phyloP scores from a whole-genome alignment of 805 yeast species.

The Diddensiella santjacobensis region DNA sequence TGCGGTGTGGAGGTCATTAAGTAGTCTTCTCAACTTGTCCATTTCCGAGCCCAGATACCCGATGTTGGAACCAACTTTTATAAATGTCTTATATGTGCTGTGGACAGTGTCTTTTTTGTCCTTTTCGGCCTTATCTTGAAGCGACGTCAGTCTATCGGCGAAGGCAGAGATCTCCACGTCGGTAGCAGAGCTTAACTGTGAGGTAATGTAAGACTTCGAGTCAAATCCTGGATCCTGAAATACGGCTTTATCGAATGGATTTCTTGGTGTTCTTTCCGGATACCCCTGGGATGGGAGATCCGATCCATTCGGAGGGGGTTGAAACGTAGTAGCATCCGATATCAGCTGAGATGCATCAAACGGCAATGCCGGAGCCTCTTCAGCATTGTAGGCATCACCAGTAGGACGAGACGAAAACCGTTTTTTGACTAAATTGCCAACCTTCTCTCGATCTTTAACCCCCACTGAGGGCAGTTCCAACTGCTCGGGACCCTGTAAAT shows the following conservation, averaged over 20 bases:
- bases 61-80: conserved; percentile 45
- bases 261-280: conserved; percentile 39
- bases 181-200: conserved; percentile 57
- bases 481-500: conserved; percentile 9
- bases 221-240: conserved; percentile 35
- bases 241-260: conserved; percentile 11
- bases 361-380: conserved; percentile 76
- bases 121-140: conserved; percentile 37
- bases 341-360: conserved; percentile 64
- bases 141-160: conserved; percentile 48
- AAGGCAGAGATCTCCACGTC: conserved; percentile 72
- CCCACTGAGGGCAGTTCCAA: conserved; percentile 24
- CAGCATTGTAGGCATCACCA: conserved; percentile 75
- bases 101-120: conserved; percentile 28
- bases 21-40: conserved; percentile 54
- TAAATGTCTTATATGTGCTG: conserved; percentile 31
- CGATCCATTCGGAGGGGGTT: conserved; percentile 2
- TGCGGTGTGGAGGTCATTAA: conserved; percentile 57
- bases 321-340: conserved; percentile 14
- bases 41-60: conserved; percentile 62
- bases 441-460: conserved; percentile 24
- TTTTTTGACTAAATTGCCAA: conserved; percentile 27
- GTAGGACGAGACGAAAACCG: conserved; percentile 28
- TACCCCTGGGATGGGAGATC: not conserved
- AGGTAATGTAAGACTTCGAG: conserved; percentile 46